phyloP scores from a whole-genome alignment of 139 green algal genomes.

The Tetraselmis striata region DNA sequence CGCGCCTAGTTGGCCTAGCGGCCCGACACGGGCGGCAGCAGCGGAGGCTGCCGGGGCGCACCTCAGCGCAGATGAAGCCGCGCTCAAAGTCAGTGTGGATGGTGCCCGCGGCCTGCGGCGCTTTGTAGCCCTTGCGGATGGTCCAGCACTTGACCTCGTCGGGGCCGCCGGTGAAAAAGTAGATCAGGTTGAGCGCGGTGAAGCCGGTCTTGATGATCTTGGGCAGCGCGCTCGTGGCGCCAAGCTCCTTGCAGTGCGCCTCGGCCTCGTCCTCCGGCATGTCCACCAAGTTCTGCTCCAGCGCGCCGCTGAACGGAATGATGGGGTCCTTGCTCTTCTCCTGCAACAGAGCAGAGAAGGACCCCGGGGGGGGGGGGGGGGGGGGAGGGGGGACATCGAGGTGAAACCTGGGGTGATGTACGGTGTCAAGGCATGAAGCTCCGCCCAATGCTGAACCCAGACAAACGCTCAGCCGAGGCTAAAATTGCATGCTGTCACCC shows the following conservation, averaged over 20 bases:
- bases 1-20: too few relatives aligned
- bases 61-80: conserved; percentile 98
- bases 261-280: conserved; percentile 78
- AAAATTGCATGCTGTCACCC: too few relatives aligned
- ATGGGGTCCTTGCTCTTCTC: conserved; percentile 84
- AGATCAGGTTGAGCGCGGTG: conserved; percentile 88
- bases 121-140: conserved; percentile 77
- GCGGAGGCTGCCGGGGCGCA: too few relatives aligned
- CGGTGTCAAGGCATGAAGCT: too few relatives aligned
- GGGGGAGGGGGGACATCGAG: too few relatives aligned
- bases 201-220: conserved; percentile 98
- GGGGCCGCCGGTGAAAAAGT: conserved; percentile 97
- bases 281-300: conserved; percentile 83
- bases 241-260: conserved; percentile 62
- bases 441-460: too few relatives aligned
- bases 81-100: conserved; percentile 99
- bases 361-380: too few relatives aligned
- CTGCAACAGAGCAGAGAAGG: too few relatives aligned
- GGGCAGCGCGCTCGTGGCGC: conserved; percentile 46
- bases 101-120: conserved; percentile 86
- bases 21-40: too few relatives aligned
- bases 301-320: conserved; percentile 86
- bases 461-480: too few relatives aligned
- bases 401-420: too few relatives aligned
- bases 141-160: conserved; percentile 95